Evolutionary conservation across 2,329 filamentous ascomycete genomes (phyloP), one percentile per base, ranked within the genome.

Genomic region (Penicillium paneum): DNA sequence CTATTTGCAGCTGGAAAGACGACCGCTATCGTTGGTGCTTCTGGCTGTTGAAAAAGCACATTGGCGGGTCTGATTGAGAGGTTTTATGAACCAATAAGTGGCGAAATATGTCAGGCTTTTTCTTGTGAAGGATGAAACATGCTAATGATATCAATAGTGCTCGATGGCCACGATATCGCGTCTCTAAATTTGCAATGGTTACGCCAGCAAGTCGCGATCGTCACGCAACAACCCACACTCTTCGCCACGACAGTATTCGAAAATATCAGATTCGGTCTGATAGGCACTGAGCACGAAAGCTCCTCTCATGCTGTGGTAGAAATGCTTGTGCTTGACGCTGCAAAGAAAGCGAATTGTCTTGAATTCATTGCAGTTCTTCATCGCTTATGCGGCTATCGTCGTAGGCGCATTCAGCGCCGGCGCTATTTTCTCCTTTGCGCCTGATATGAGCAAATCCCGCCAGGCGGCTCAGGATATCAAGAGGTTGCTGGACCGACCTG

Each of bases 111-210:
- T 42, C 15, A 29, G 40, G 1, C 5, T 17, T 17, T 17, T 19
- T 8, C 10, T 1, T n/a, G 10, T 29, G n/a, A 8, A 28, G 17
- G 24, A 42, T 5, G 5, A 1, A 42, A 3, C 3, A 2, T 10
- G 26, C 40, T 42, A 29, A 42, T 8, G 11, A 12, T 17, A n/a
- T 4, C 21, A 26, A 17, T 8, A 42, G 40, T 42, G 2, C 26
- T 96, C 7, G 91, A 96, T 66, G 91, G 87, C 12, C 83, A 85
- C 52, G 85, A 93, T 67, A 84, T 94, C 52, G 82, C 82, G 62
- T 85, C 79, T 0, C 76, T 96, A 42, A 95, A 96, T 65, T 79
- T 97, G 31, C 84, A 85, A 46, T 97, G 93, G 93, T 78, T 97
- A 57, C 87, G 94, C 53, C 90, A 93, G 68, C 91, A 97, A 64